Percentiles rank a stretch among this genome's conserved stretches.
Evolutionary conservation across 148 eudicot genomes (phyloP).

Genomic region (Fallopia convolvulus): DNA sequence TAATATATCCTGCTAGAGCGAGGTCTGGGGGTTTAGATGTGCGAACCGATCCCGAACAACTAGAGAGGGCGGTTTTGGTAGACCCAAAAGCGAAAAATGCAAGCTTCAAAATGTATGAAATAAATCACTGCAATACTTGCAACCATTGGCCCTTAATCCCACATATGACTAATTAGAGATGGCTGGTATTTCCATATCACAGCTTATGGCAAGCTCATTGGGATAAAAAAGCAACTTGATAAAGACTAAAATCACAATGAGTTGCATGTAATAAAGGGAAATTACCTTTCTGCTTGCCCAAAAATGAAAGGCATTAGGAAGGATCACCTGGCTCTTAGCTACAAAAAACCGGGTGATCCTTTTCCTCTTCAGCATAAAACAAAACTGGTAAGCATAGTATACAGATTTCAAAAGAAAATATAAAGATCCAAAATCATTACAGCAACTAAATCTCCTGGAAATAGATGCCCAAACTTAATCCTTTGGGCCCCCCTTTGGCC

Average conservation of each 20-base stretch:
- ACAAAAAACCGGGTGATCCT: not conserved
- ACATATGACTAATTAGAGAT: too few species aligned
- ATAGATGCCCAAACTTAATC: not conserved
- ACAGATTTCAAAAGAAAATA: not conserved
- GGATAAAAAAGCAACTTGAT: not conserved
- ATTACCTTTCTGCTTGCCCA: not conserved
- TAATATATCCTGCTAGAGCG: too few species aligned
- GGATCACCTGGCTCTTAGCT: not conserved
- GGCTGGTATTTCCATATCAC: too few species aligned
- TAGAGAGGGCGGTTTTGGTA: too few species aligned
- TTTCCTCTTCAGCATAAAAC: not conserved
- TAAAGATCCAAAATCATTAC: slow-evolving; percentile 1
- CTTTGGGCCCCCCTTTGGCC: not conserved
- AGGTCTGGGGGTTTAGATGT: too few species aligned
- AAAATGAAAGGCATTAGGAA: not conserved
- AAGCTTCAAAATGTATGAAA: too few species aligned
- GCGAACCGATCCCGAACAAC: too few species aligned
- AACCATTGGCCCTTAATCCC: too few species aligned
- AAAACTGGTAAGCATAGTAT: not conserved
- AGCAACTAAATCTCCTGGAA: not conserved
- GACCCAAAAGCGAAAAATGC: too few species aligned
- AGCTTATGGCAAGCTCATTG: too few species aligned
- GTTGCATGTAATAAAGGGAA: not conserved
- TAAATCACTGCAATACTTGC: too few species aligned
- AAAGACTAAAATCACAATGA: not conserved